Percentiles rank a stretch among this genome's conserved stretches.
phyloP scores from a whole-genome alignment of 108 stramenopile genomes.

The Cyclotella cryptica region DNA sequence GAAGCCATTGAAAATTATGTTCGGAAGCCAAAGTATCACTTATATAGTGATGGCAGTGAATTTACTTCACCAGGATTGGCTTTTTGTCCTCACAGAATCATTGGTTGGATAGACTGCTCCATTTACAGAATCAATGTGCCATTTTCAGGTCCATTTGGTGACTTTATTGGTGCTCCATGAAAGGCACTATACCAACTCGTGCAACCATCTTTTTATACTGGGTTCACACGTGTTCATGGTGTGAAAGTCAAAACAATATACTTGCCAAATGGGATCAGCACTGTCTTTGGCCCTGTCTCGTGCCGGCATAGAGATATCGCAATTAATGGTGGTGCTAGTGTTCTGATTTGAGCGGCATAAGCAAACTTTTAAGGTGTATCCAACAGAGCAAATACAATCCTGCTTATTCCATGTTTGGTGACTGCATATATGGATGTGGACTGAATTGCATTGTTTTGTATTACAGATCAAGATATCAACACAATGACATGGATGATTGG shows the following conservation, averaged over 20 bases:
- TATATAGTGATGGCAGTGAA: background rate
- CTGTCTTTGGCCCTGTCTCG: background rate
- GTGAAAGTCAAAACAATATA: background rate
- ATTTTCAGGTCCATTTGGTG: no score
- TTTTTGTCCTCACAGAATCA: background rate
- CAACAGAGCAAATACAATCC: conserved; percentile 3
- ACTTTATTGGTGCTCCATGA: no score
- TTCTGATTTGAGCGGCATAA: conserved; percentile 3
- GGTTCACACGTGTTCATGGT: background rate
- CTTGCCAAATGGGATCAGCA: conserved; percentile 9
- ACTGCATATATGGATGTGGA: conserved; percentile 4
- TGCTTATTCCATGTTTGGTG: background rate
- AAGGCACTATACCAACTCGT: conserved; percentile 5
- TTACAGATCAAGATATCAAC: background rate
- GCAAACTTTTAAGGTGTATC: background rate
- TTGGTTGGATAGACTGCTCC: conserved; percentile 7
- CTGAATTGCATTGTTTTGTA: background rate
- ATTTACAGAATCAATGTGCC: conserved; percentile 1
- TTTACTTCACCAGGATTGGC: background rate
- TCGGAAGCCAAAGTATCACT: conserved; percentile 4
- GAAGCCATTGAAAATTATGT: conserved; percentile 4
- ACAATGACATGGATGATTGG: conserved; percentile 1
- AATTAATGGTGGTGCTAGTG: background rate
- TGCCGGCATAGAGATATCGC: conserved; percentile 2
- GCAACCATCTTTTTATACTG: background rate